Base-by-base conservation (phyloP, 1,284 basidiomycete genomes). In the Calocybe gambosa region DNA sequence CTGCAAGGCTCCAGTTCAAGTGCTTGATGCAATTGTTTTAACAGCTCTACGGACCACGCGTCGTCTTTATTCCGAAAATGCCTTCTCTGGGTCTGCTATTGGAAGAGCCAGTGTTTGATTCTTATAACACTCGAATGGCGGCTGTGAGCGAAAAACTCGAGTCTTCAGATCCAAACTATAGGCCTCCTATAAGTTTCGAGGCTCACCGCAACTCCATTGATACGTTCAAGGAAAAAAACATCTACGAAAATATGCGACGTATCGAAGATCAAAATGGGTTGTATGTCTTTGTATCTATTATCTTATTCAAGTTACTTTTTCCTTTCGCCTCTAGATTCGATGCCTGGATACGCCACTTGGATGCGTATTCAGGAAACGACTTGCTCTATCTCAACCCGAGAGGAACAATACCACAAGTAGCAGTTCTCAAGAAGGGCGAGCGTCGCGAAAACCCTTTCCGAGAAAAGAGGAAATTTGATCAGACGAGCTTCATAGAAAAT, bases 1-100 rank as follows among this genome's bases (percentile, higher is more conserved):
- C 12, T 4, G 13, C 29, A n/a, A 3, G 8, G 13, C 29, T 31
- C 12, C 6, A 10, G 16, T 26, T 35, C 5, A 39, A 23, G 21
- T 25, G 6, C 31, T 16, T 34, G 4, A 23, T 23, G 21, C 4
- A 23, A 23, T 16, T 1, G 8, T n/a, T 3, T 15, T 34, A 4
- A 29, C 50, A 85, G 82, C 64, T 89, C 21, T 89, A 82, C 57
- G 81, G 81, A 0, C 83, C 88, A 1, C 78, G 82, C n/a, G 73
- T 74, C 36, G 86, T 95, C 35, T 82, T 92, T 61, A 80, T 98
- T 19, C 96, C 96, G 25, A 98, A 97, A 71, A 96, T 97, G 68
- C 96, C 96, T 10, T 89, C 93, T 0, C 76, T 99, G 15, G 96
- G 96, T 6, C 76, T 99, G 7, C 71, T 99, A n/a, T 80, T 99